Percentiles rank a stretch among this genome's conserved stretches.
Conservation (phyloP, 352 stramenopile species). For the Pythium aphanidermatum region DNA sequence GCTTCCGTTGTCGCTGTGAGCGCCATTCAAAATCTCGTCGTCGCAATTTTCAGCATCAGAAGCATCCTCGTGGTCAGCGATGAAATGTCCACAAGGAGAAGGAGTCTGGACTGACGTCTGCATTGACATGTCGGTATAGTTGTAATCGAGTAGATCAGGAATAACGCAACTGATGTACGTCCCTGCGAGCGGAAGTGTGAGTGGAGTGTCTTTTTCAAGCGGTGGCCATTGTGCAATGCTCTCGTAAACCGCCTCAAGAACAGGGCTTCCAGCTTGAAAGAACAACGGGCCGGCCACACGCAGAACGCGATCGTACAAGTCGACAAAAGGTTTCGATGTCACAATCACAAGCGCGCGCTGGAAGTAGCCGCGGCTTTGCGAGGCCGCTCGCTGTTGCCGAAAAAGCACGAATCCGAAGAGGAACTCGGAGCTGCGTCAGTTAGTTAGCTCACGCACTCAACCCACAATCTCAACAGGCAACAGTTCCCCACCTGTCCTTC, state of each 20-base stretch:
- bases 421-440: constrained; percentile 35
- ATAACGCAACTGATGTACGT: constrained; percentile 73
- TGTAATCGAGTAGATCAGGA: constrained; percentile 55
- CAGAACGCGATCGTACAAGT: constrained; percentile 72
- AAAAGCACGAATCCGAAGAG: constrained; percentile 85
- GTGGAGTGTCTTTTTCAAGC: constrained; percentile 33
- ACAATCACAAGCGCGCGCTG: constrained; percentile 84
- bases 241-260: constrained; percentile 65
- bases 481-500: constrained; percentile 22
- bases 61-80: constrained; percentile 17
- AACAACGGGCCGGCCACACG: constrained; percentile 67
- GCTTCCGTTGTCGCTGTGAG: constrained; percentile 19
- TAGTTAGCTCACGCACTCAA: too few relatives aligned
- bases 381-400: constrained; percentile 69
- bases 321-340: constrained; percentile 57
- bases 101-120: constrained; percentile 17
- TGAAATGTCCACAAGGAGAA: constrained; percentile 42
- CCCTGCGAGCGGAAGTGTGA: constrained; percentile 62
- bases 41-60: constrained; percentile 28
- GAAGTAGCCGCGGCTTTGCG: constrained; percentile 66
- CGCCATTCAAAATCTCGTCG: constrained; percentile 8
- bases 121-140: constrained; percentile 29
- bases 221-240: constrained; percentile 65
- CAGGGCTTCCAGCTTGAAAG: constrained; percentile 63
- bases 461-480: too few relatives aligned